phyloP scores from a whole-genome alignment of 768 basidiomycete species.

The Dendrothele bispora region DNA sequence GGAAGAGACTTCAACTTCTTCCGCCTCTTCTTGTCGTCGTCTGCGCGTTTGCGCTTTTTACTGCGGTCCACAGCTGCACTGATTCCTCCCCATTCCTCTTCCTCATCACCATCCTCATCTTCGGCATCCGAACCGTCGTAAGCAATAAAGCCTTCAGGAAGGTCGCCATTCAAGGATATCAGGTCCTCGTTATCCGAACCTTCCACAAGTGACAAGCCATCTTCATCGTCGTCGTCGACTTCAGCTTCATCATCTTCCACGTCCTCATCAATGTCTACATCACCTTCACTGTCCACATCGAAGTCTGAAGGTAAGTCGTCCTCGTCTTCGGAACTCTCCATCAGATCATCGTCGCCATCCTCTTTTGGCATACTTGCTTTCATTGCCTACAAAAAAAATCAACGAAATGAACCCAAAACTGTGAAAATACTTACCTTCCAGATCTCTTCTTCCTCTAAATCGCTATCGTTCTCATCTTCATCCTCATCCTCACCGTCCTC shows the following conservation, averaged over 20 bases:
- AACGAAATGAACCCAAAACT: neutral
- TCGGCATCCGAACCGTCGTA: slow-evolving; percentile 55
- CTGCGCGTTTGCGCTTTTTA: slow-evolving; percentile 47
- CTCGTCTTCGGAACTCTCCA: slow-evolving; percentile 31
- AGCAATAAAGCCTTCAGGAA: slow-evolving; percentile 57
- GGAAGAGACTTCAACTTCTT: slow-evolving; percentile 72
- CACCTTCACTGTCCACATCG: slow-evolving; percentile 30
- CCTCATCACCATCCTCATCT: slow-evolving; percentile 39
- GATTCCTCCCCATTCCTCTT: slow-evolving; percentile 60
- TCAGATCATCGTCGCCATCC: slow-evolving; percentile 45
- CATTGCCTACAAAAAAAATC: slow-evolving; percentile 64
- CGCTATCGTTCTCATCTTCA: slow-evolving; percentile 44
- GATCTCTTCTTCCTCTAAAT: slow-evolving; percentile 66
- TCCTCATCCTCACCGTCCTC: slow-evolving; percentile 32
- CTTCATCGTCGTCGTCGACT: slow-evolving; percentile 40
- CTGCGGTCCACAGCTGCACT: slow-evolving; percentile 21
- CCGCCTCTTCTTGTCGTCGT: slow-evolving; percentile 42
- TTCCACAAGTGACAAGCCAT: slow-evolving; percentile 57
- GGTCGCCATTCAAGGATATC: slow-evolving; percentile 53
- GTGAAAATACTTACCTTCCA: slow-evolving; percentile 71
- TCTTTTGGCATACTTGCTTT: slow-evolving; percentile 77
- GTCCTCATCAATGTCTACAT: slow-evolving; percentile 31
- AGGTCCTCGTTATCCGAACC: slow-evolving; percentile 74
- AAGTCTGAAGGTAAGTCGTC: slow-evolving; percentile 18
- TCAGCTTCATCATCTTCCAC: slow-evolving; percentile 28